phyloP scores from a whole-genome alignment of 2,329 filamentous ascomycete species.

The Hypoxylon sp. region DNA sequence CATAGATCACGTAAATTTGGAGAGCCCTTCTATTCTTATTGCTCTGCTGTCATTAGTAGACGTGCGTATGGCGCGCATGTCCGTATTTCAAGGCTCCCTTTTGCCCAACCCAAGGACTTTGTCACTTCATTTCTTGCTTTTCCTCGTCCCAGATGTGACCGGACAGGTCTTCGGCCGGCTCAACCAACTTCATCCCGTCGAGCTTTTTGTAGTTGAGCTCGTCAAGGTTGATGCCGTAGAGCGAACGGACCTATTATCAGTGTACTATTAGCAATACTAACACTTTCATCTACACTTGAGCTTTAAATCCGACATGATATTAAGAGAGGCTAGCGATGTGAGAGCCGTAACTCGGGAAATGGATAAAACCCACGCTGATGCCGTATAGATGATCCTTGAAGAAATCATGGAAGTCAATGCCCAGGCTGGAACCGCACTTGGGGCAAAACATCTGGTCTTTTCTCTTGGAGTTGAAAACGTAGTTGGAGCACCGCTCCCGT shows the following conservation, averaged over 20 bases:
- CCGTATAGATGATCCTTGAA: slow-evolving; percentile 53
- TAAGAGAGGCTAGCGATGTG: background rate
- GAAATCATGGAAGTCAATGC: slow-evolving; percentile 58
- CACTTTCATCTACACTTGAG: background rate
- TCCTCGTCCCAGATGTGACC: slow-evolving; percentile 52
- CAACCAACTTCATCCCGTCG: slow-evolving; percentile 53
- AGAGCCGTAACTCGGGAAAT: background rate
- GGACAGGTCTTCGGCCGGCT: slow-evolving; percentile 54
- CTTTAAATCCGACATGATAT: background rate
- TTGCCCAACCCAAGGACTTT: background rate
- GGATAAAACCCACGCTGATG: slow-evolving; percentile 55
- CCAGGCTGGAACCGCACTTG: slow-evolving; percentile 60
- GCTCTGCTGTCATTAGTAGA: background rate
- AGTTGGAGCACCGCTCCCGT: slow-evolving; percentile 51
- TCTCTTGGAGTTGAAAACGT: slow-evolving; percentile 61
- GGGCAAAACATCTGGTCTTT: slow-evolving; percentile 63
- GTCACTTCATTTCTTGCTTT: slow-evolving; percentile 46
- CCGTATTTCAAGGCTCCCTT: background rate
- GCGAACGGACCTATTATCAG: slow-evolving; percentile 53
- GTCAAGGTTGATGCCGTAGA: slow-evolving; percentile 57
- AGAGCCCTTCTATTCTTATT: background rate
- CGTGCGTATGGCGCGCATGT: background rate
- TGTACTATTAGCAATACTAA: slow-evolving; percentile 10
- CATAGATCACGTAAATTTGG: background rate
- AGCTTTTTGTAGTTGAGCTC: slow-evolving; percentile 52